phyloP scores from a whole-genome alignment of 2,329 filamentous ascomycete species.

The Dryadomyces sulphureus region DNA sequence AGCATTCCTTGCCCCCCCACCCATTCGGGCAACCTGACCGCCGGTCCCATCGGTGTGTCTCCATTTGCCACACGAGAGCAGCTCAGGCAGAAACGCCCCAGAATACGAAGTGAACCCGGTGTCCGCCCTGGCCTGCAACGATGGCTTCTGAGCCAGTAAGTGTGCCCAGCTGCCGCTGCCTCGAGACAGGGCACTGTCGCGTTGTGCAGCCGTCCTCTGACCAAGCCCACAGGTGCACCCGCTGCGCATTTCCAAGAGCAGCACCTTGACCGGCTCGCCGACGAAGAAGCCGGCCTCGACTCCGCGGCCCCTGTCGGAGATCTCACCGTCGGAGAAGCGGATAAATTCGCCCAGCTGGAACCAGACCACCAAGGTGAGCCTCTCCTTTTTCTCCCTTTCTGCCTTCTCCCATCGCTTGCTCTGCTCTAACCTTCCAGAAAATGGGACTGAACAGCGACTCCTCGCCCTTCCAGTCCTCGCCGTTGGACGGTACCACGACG shows the following conservation, averaged over 20 bases:
- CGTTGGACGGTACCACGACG: constrained; percentile 46
- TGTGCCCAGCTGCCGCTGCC: background rate
- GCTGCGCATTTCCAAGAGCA: constrained; percentile 60
- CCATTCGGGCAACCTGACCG: no score
- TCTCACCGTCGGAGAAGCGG: constrained; percentile 71
- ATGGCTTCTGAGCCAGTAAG: constrained; percentile 9
- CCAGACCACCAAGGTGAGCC: constrained; percentile 55
- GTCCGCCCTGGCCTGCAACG: background rate
- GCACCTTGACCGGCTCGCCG: constrained; percentile 41
- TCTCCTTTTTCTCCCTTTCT: background rate
- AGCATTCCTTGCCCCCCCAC: background rate
- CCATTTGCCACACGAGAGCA: background rate
- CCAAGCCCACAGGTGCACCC: constrained; percentile 48
- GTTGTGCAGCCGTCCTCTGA: background rate
- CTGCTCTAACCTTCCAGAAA: constrained; percentile 31
- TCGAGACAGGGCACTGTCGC: background rate
- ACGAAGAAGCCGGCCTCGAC: constrained; percentile 46
- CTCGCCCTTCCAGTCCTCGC: constrained; percentile 76
- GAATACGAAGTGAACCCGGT: background rate
- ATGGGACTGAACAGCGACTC: constrained; percentile 56
- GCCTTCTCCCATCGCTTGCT: no score
- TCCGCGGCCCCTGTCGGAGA: constrained; percentile 71
- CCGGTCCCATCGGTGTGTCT: background rate
- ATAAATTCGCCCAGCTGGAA: constrained; percentile 90
- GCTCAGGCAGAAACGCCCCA: background rate